These are phyloP conservation scores for Candida freyschussii DNA, from an alignment of 1,139 yeast species.

Conservation along the genomic window DNA sequence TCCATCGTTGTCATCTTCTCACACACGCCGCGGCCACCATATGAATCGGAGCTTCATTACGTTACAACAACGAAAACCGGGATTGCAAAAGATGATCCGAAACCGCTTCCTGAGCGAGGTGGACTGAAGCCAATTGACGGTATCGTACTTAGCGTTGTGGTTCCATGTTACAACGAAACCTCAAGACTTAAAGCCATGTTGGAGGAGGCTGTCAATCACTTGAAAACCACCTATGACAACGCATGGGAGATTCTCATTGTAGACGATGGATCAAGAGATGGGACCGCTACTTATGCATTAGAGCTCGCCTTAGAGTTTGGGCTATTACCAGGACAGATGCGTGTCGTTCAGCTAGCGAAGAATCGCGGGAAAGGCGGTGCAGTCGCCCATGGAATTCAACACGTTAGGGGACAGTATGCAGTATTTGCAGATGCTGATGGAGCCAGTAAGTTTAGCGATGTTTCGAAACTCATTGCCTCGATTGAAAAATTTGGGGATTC, in stretches of 20 bases:
- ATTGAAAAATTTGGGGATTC: conserved; percentile 32
- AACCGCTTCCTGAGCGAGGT: conserved; percentile 18
- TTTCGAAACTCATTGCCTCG: conserved; percentile 45
- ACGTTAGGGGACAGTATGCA: conserved; percentile 65
- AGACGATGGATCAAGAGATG: conserved; percentile 88
- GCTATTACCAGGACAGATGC: conserved; percentile 54
- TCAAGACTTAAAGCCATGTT: conserved; percentile 69
- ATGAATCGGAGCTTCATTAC: conserved; percentile 37
- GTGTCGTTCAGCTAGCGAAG: conserved; percentile 61
- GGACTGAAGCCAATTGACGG: conserved; percentile 21
- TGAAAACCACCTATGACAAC: conserved; percentile 35
- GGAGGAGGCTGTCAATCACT: conserved; percentile 63
- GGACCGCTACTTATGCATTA: conserved; percentile 70
- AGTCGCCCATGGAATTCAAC: conserved; percentile 86
- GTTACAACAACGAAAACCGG: conserved; percentile 20
- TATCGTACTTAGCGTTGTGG: conserved; percentile 64
- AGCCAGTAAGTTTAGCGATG: conserved; percentile 78
- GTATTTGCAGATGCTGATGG: conserved; percentile 98
- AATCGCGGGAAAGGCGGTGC: conserved; percentile 99
- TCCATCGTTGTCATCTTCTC: conserved; percentile 29
- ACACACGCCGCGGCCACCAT: conserved; percentile 43
- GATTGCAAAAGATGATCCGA: conserved; percentile 15
- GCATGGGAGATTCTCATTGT: conserved; percentile 77
- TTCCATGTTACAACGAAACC: conserved; percentile 91
- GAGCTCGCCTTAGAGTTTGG: conserved; percentile 49